A percentile compares a stretch with the other conserved stretches of the same genome.
Conservation (phyloP, 2,329 filamentous ascomycete species). For the Aspergillus pseudoglaucus region DNA sequence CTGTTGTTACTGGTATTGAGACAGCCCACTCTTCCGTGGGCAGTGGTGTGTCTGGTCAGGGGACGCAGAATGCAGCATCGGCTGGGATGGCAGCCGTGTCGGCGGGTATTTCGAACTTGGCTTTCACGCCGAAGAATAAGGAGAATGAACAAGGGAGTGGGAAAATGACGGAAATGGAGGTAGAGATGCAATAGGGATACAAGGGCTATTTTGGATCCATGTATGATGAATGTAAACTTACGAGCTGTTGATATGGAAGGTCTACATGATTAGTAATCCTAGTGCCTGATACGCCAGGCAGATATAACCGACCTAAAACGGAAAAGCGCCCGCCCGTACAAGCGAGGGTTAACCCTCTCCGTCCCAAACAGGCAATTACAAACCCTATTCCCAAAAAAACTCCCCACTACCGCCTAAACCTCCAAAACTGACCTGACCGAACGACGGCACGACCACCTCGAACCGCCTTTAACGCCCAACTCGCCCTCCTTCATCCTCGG, state of each 20-base stretch:
- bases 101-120: constrained; percentile 42
- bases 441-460: constrained; percentile 22
- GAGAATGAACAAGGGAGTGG: constrained; percentile 20
- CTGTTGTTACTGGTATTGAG: constrained; percentile 56
- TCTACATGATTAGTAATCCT: background rate
- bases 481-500: constrained; percentile 23
- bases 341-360: constrained; percentile 37
- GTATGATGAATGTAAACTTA: too few relatives aligned
- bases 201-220: background rate
- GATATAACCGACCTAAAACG: constrained; percentile 4
- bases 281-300: constrained; percentile 3
- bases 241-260: too few relatives aligned
- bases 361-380: constrained; percentile 23
- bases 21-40: constrained; percentile 50
- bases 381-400: constrained; percentile 30
- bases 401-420: constrained; percentile 34
- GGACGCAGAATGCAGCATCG: constrained; percentile 21
- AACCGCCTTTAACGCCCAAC: constrained; percentile 21
- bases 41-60: constrained; percentile 30
- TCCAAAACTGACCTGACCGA: constrained; percentile 27
- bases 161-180: constrained; percentile 34
- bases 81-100: constrained; percentile 38
- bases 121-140: constrained; percentile 28
- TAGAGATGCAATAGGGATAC: constrained; percentile 44
- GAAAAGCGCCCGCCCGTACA: constrained; percentile 19